These are phyloP conservation scores for Paramecium pentaurelia DNA, from an alignment of 73 alveolate genomes.

Conservation along the genomic window DNA sequence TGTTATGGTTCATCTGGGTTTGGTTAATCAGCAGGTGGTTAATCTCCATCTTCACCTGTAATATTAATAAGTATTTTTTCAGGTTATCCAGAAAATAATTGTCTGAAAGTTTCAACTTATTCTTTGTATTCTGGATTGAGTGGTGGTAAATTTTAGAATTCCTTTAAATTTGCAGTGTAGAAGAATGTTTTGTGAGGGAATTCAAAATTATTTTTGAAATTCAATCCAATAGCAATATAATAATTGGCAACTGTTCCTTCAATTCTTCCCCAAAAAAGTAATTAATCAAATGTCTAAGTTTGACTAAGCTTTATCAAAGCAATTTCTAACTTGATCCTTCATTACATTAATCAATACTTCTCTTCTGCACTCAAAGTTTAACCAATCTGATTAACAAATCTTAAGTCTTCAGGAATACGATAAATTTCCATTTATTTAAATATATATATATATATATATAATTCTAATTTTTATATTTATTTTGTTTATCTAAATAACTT, in stretches of 20 bases:
- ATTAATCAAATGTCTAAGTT: conserved; percentile 70
- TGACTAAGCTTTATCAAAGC: conserved; percentile 32
- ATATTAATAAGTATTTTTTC: conserved; percentile 58
- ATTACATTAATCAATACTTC: conserved; percentile 20
- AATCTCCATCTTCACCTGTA: conserved; percentile 69
- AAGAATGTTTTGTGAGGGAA: conserved; percentile 93
- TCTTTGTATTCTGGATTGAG: conserved; percentile 64
- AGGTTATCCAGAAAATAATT: conserved; percentile 67
- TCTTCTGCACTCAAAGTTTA: conserved; percentile 52
- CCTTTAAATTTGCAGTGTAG: conserved; percentile 73
- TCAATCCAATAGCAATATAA: conserved; percentile 88
- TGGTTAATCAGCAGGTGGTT: conserved; percentile 63
- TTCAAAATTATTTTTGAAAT: conserved; percentile 87
- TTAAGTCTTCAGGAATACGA: conserved; percentile 53
- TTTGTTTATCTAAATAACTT: background rate
- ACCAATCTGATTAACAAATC: conserved; percentile 55
- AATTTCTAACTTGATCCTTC: conserved; percentile 51
- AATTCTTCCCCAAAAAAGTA: conserved; percentile 97
- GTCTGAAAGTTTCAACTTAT: conserved; percentile 67
- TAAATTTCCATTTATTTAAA: conserved; percentile 51
- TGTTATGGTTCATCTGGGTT: conserved; percentile 58
- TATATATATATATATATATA: background rate
- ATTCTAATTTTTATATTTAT: background rate
- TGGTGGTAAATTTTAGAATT: conserved; percentile 74
- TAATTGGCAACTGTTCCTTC: conserved; percentile 94